Base-by-base conservation (phyloP, 352 stramenopile species). In the Hyaloperonospora arabidopsidis region DNA sequence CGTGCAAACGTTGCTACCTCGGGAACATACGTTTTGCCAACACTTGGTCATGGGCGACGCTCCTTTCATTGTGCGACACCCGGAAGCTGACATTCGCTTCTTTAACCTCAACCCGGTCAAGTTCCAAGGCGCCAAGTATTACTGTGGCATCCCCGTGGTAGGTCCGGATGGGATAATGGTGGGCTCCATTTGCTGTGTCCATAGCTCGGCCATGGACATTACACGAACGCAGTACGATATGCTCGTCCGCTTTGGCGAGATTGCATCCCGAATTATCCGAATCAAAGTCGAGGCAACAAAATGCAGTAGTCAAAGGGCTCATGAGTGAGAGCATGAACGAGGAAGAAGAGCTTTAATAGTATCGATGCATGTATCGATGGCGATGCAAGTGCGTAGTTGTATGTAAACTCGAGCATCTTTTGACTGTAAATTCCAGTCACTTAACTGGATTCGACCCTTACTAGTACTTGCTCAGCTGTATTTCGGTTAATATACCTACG, bases 1-100 rank as follows among this genome's bases (percentile, higher is more conserved):
- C 3, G 45, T 65, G 17, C 58, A 69, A 28, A 62, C 53, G 10
- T 43, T 57, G 5, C 38, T 77, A 45, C 63, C 68, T 45, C 74
- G 77, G 18, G 67, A 83, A 47, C 65, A 86, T 38, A 72, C 72
- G 1, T 80, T 87, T 43, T 87, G 77, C 50, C 65, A 77, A 43
- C 77, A 87, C 45, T 61, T 75, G 29, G 60, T 87, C 41, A 86
- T 87, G 74, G 73, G 68, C 14, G 25, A 72, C 29, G 71, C 79
- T 7, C 77, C 77, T 1, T 72, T 70, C 46, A 68, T 64, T 49
- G 55, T 68, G 34, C 49, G 52, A 13, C 60, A 59, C 35, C 49
- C 59, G 5, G 57, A 59, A 55, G 65, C 65, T 21, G 65, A 62
- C 49, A 63, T 84, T 49, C 74, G 74, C 11, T 87, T 87, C 34